Conservation (phyloP, 148 eudicot genomes). For the Bassia scoparia region DNA sequence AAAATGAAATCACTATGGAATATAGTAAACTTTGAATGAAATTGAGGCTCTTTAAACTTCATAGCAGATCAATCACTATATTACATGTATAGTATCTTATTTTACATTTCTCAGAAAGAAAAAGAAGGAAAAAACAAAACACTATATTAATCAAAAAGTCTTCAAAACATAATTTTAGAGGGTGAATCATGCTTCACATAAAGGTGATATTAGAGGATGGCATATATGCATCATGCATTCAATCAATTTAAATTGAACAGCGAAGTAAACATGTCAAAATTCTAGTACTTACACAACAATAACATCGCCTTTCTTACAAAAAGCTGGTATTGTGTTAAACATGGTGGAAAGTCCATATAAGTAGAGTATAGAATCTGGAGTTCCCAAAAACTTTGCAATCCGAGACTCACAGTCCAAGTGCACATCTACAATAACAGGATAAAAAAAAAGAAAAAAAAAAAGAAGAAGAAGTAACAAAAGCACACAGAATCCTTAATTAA, state of each 20-base stretch:
- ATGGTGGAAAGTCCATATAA: conserved; percentile 94
- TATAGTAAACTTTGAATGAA: background rate
- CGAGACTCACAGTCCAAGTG: conserved; percentile 96
- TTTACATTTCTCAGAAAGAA: background rate
- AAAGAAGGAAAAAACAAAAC: background rate
- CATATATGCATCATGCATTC: too few species aligned
- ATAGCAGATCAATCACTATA: conserved; percentile 3
- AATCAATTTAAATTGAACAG: background rate
- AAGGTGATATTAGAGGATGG: background rate
- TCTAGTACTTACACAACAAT: conserved; percentile 71
- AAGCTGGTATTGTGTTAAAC: conserved; percentile 96
- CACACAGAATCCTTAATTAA: background rate
- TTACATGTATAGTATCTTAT: background rate
- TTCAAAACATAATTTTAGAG: background rate
- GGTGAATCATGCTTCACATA: background rate
- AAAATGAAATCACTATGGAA: conserved; percentile 1
- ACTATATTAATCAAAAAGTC: too few species aligned
- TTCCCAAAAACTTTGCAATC: conserved; percentile 86
- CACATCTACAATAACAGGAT: conserved; percentile 61
- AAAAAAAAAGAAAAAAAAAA: too few species aligned
- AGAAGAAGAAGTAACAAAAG: background rate
- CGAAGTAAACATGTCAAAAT: background rate
- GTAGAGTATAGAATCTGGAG: conserved; percentile 89
- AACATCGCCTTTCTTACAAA: conserved; percentile 92
- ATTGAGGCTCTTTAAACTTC: background rate